These are phyloP conservation scores for Ophiostoma novo-ulmi DNA, from an alignment of 2,329 filamentous ascomycete species.

Conservation along the genomic window DNA sequence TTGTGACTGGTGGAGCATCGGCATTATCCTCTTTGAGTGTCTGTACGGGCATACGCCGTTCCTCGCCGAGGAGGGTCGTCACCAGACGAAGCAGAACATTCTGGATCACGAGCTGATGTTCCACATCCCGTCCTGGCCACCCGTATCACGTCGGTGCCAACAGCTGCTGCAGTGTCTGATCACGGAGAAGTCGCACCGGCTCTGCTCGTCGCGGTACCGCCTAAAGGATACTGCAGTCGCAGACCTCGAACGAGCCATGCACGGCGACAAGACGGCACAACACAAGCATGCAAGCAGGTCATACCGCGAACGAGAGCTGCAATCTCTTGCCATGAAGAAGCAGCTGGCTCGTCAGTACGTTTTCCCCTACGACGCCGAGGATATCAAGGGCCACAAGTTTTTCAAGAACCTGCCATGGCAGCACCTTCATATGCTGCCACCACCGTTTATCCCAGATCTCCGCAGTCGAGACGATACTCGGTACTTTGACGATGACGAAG, in stretches of 20 bases:
- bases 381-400: constrained; percentile 85
- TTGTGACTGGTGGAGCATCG: constrained; percentile 96
- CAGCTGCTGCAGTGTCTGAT: constrained; percentile 71
- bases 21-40: constrained; percentile 91
- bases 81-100: constrained; percentile 82
- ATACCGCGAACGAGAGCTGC: constrained; percentile 24
- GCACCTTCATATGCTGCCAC: constrained; percentile 61
- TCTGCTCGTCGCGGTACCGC: constrained; percentile 72
- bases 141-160: constrained; percentile 65
- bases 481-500: constrained; percentile 80
- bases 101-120: constrained; percentile 66
- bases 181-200: constrained; percentile 65
- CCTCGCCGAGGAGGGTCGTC: constrained; percentile 68
- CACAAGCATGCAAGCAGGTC: constrained; percentile 29
- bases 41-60: constrained; percentile 91
- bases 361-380: constrained; percentile 75
- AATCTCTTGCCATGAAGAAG: constrained; percentile 9
- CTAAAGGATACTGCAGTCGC: constrained; percentile 51
- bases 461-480: constrained; percentile 66
- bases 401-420: constrained; percentile 78
- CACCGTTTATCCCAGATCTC: constrained; percentile 77
- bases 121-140: constrained; percentile 61
- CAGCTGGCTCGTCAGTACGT: constrained; percentile 54
- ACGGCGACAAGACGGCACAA: not conserved
- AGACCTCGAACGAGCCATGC: constrained; percentile 15